A percentile compares a stretch with the other conserved stretches of the same genome.
phyloP scores from a whole-genome alignment of 139 green algal genomes.

The Chlorella vulgaris region DNA sequence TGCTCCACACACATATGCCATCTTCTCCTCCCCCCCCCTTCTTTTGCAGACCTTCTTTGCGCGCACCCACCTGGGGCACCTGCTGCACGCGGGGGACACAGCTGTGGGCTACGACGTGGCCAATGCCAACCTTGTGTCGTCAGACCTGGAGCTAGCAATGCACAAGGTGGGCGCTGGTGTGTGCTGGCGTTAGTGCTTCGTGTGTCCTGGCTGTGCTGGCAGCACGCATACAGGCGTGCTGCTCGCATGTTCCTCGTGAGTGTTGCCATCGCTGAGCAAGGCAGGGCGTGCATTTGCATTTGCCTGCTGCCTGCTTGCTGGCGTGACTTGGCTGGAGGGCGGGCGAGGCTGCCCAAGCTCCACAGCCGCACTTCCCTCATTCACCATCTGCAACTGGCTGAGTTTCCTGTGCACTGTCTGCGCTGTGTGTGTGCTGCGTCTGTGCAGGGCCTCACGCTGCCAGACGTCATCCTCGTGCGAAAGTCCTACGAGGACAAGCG shows the following conservation, averaged over 20 bases:
- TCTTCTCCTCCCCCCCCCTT: neutral
- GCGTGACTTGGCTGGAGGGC: no score
- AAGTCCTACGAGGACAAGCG: conserved; percentile 94
- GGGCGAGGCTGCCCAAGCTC: no score
- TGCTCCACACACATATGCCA: no score
- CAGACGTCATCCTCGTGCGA: conserved; percentile 90
- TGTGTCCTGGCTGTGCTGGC: no score
- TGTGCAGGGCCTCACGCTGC: conserved; percentile 66
- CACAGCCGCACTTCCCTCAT: no score
- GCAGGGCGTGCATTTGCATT: neutral
- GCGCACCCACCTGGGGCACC: conserved; percentile 86
- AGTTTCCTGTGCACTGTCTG: no score
- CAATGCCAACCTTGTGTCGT: conserved; percentile 75
- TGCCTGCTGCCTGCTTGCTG: no score
- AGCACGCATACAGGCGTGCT: no score
- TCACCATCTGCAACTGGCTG: no score
- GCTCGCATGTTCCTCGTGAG: neutral
- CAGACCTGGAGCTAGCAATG: conserved; percentile 78
- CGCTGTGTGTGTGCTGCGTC: no score
- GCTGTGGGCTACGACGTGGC: conserved; percentile 91
- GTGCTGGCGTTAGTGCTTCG: neutral
- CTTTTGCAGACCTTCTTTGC: conserved; percentile 59
- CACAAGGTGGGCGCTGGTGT: conserved; percentile 23
- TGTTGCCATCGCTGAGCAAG: neutral
- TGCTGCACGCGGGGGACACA: conserved; percentile 87